Evolutionary conservation across 192 early-diverging fungal genomes (phyloP).

Genomic region (Globomyces pollinis-pini): DNA sequence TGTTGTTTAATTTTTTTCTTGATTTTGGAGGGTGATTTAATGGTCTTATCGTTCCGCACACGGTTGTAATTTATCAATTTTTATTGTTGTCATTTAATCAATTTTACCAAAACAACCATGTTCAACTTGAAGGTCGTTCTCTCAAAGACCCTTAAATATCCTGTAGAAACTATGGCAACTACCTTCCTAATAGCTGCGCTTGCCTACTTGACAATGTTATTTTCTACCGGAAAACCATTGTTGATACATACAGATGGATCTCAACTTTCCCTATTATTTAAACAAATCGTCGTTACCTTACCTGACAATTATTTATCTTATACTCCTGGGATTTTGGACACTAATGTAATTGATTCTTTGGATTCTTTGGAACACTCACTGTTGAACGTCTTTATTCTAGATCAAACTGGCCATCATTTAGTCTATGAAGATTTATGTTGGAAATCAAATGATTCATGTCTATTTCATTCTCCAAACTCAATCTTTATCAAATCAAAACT

Average conservation of each 20-base stretch:
- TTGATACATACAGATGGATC: conserved; percentile 2
- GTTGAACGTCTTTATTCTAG: not conserved
- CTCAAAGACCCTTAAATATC: not conserved
- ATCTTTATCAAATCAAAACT: not conserved
- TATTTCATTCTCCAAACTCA: no score
- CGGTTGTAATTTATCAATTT: not conserved
- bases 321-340: not conserved
- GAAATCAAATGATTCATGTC: not conserved
- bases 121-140: not conserved
- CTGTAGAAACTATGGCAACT: conserved; percentile 1
- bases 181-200: not conserved
- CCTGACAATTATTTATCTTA: not conserved
- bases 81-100: no score
- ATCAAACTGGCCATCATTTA: not conserved
- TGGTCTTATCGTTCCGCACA: not conserved
- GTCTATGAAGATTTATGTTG: conserved; percentile 1
- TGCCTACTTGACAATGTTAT: conserved; percentile 4
- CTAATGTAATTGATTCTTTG: not conserved
- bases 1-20: not conserved
- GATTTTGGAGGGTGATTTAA: not conserved
- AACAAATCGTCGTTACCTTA: conserved; percentile 8
- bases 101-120: conserved; percentile 1
- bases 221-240: not conserved
- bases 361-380: not conserved
- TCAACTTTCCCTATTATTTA: not conserved